Percentiles rank a stretch among this genome's conserved stretches.
phyloP scores from a whole-genome alignment of 495 filamentous ascomycete genomes.

The Xylaria sp. region DNA sequence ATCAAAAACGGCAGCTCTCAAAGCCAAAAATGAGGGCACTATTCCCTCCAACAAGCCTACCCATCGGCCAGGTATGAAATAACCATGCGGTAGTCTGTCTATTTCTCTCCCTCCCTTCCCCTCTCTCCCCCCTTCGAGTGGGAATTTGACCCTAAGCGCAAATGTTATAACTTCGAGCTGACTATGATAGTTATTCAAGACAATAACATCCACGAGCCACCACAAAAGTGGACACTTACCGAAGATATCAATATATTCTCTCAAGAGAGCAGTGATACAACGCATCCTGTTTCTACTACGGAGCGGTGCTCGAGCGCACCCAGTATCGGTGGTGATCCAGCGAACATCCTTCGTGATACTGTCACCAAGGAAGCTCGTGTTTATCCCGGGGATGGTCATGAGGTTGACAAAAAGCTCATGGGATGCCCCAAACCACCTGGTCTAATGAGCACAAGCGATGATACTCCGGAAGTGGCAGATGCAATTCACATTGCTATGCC shows the following conservation, averaged over 20 bases:
- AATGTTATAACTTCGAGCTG: neutral
- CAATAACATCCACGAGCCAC: neutral
- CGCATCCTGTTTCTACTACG: neutral
- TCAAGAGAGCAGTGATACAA: neutral
- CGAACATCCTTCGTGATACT: neutral
- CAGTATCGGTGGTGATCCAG: constrained; percentile 11
- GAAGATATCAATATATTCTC: neutral
- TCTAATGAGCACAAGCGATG: neutral
- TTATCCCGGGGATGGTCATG: constrained; percentile 13
- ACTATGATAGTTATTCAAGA: neutral
- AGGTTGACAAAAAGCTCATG: constrained; percentile 19
- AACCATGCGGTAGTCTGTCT: neutral
- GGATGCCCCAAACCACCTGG: constrained; percentile 7
- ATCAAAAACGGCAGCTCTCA: constrained; percentile 13
- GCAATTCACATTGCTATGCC: neutral
- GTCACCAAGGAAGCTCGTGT: constrained; percentile 7
- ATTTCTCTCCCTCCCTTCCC: too few relatives aligned
- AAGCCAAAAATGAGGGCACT: neutral
- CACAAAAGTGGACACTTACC: neutral
- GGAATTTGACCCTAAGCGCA: neutral
- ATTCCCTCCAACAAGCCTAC: neutral
- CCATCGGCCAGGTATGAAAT: neutral
- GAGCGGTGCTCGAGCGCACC: constrained; percentile 27
- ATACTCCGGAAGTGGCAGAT: neutral
- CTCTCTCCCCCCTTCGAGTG: too few relatives aligned